Evolutionary conservation across 805 yeast genomes (phyloP).

Genomic region (Starmerella cellae): DNA sequence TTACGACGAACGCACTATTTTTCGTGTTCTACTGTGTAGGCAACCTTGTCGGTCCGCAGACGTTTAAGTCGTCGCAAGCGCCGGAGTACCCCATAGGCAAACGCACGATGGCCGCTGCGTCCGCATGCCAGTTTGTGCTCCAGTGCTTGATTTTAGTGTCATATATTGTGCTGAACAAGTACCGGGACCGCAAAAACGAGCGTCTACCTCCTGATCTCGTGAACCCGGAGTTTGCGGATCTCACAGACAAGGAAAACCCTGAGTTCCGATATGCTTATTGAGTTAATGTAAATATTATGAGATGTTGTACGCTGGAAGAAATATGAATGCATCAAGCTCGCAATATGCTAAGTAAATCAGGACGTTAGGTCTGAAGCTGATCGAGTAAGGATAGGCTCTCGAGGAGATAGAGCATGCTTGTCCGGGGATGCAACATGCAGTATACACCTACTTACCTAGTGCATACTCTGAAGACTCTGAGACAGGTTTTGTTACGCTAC

Average conservation of each 20-base stretch:
- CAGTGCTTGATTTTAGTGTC: not conserved
- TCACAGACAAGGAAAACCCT: slow-evolving; percentile 43
- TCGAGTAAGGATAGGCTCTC: too few species aligned
- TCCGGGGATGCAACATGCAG: too few species aligned
- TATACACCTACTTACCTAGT: too few species aligned
- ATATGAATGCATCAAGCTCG: too few species aligned
- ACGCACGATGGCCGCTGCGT: slow-evolving; percentile 44
- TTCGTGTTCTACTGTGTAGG: slow-evolving; percentile 43
- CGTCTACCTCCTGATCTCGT: slow-evolving; percentile 8
- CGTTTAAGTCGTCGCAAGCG: slow-evolving; percentile 43
- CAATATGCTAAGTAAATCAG: too few species aligned
- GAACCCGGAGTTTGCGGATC: slow-evolving; percentile 32
- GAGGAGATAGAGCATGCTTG: too few species aligned
- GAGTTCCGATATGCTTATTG: slow-evolving; percentile 35
- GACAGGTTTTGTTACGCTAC: too few species aligned
- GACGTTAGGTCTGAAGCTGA: too few species aligned
- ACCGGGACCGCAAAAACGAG: slow-evolving; percentile 11
- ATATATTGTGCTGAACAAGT: slow-evolving; percentile 3
- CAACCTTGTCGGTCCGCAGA: slow-evolving; percentile 45
- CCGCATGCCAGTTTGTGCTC: slow-evolving; percentile 30
- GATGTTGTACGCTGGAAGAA: too few species aligned
- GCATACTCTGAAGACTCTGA: too few species aligned
- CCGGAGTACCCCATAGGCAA: slow-evolving; percentile 48
- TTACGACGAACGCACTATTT: slow-evolving; percentile 34
- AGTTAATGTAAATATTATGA: too few species aligned